Conservation (phyloP, 2,329 filamentous ascomycete species). For the Alternaria triticina region DNA sequence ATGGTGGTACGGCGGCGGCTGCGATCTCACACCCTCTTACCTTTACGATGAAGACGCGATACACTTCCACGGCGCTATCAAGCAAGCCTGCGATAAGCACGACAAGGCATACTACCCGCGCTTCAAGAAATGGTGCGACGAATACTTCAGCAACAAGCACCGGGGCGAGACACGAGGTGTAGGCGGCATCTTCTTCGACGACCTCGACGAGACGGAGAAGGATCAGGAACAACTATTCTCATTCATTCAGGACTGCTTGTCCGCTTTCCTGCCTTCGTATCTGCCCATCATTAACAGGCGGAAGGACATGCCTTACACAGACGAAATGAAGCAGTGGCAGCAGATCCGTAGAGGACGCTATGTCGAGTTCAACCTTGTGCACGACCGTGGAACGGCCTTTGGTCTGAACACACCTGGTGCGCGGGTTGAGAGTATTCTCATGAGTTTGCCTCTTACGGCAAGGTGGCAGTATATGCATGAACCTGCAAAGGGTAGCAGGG, state of each 20-base stretch:
- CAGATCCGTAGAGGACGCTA: constrained; percentile 93
- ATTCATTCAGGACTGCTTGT: constrained; percentile 84
- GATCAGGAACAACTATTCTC: constrained; percentile 89
- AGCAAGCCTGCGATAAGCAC: constrained; percentile 90
- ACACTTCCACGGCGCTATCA: constrained; percentile 94
- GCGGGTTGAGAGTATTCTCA: constrained; percentile 93
- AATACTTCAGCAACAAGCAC: constrained; percentile 96
- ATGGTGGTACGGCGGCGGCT: constrained; percentile 98
- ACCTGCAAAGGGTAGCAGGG: constrained; percentile 74
- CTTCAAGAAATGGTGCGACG: constrained; percentile 98
- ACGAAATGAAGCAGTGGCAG: constrained; percentile 93
- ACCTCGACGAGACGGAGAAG: constrained; percentile 85
- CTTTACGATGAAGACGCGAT: constrained; percentile 97
- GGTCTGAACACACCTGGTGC: constrained; percentile 91
- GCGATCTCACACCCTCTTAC: constrained; percentile 90
- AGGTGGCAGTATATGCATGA: constrained; percentile 96
- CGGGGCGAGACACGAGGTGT: constrained; percentile 84
- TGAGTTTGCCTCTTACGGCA: constrained; percentile 93
- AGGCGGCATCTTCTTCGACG: constrained; percentile 98
- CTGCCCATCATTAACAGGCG: constrained; percentile 85
- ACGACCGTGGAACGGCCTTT: constrained; percentile 94
- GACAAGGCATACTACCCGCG: constrained; percentile 89
- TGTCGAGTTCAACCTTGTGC: constrained; percentile 97
- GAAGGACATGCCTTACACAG: constrained; percentile 90
- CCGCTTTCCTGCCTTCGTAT: constrained; percentile 89